phyloP scores from a whole-genome alignment of 768 basidiomycete species.

The Terana coerulea region DNA sequence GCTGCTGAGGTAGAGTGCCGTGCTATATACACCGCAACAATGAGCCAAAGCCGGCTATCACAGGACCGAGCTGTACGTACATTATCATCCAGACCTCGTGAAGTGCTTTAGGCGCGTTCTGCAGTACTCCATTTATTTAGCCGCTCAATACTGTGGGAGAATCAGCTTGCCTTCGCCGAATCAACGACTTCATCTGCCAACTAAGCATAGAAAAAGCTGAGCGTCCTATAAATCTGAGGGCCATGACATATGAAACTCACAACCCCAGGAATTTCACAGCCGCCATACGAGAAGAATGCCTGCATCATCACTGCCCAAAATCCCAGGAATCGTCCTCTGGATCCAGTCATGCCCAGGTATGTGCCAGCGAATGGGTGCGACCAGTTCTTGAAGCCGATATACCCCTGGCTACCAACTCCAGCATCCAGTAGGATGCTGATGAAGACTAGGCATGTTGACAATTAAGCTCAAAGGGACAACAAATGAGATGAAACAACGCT shows the following conservation, averaged over 20 bases:
- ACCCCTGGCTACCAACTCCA: too few relatives aligned
- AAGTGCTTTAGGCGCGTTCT: constrained; percentile 22
- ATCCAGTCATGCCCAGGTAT: constrained; percentile 28
- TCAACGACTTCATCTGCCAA: constrained; percentile 24
- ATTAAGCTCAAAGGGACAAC: too few relatives aligned
- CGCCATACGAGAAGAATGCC: constrained; percentile 35
- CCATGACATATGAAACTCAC: constrained; percentile 6
- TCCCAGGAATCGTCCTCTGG: constrained; percentile 28
- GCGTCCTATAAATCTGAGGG: not conserved
- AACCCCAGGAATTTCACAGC: constrained; percentile 24
- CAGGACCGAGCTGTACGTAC: constrained; percentile 6
- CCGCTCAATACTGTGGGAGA: not conserved
- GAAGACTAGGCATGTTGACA: too few relatives aligned
- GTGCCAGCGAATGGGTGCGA: constrained; percentile 12
- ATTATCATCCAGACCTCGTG: constrained; percentile 20
- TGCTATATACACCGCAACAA: constrained; percentile 3
- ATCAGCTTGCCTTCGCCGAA: constrained; percentile 13
- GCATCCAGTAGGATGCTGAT: too few relatives aligned
- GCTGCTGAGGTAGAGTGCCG: constrained; percentile 38
- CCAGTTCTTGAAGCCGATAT: too few relatives aligned
- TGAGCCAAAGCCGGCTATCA: too few relatives aligned
- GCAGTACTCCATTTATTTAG: not conserved
- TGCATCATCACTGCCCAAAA: constrained; percentile 27
- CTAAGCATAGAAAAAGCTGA: too few relatives aligned
- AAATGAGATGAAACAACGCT: too few relatives aligned